These are phyloP conservation scores for Solanum neorickii DNA, from an alignment of 257 asterid genomes.

Conservation along the genomic window DNA sequence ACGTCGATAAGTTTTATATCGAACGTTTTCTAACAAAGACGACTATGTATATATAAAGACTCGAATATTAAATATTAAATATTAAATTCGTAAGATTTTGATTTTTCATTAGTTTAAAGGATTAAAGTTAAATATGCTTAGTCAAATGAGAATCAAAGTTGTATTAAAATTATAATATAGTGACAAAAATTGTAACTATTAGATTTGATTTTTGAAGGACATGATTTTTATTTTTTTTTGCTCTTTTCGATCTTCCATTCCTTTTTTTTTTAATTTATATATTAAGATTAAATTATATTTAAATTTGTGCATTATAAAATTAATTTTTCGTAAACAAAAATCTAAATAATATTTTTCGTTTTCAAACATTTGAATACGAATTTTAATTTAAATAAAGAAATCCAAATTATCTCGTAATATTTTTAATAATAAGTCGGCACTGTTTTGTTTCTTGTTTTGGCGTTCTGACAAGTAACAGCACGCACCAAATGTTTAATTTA, in stretches of 20 bases:
- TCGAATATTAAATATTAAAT: background rate
- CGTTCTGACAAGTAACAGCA: background rate
- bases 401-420: background rate
- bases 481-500: background rate
- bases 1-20: no score
- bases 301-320: background rate
- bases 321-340: rapidly evolving
- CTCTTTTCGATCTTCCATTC: no score
- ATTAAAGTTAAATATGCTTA: no score
- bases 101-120: no score
- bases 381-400: background rate
- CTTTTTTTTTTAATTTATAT: no score
- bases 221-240: no score
- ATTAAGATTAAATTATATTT: background rate
- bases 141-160: no score
- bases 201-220: background rate
- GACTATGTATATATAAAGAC: rapidly evolving
- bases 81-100: no score
- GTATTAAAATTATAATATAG: no score
- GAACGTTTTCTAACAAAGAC: no score
- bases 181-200: no score
- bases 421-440: background rate
- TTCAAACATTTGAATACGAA: background rate
- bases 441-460: background rate
- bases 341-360: no score